A percentile compares a stretch with the other conserved stretches of the same genome.
phyloP scores from a whole-genome alignment of 2,329 filamentous ascomycete species.

The Aspergillus quadricinctus region DNA sequence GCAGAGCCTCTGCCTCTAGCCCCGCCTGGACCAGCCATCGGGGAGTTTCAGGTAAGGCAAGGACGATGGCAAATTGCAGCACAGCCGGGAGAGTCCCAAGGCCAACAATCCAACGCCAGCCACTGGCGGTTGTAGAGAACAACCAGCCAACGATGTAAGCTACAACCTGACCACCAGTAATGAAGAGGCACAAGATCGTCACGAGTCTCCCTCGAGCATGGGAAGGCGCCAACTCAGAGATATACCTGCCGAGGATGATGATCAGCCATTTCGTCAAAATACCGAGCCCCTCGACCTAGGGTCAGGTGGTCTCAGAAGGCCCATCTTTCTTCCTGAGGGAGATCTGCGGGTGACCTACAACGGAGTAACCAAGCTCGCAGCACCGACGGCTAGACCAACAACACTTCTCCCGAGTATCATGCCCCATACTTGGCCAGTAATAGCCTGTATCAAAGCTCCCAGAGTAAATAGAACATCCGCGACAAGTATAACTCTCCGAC shows the following conservation, averaged over 20 bases:
- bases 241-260: slow-evolving; percentile 52
- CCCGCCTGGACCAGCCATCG: slow-evolving; percentile 76
- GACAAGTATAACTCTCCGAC: slow-evolving; percentile 45
- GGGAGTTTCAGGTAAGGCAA: slow-evolving; percentile 80
- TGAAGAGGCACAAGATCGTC: slow-evolving; percentile 75
- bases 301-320: not conserved
- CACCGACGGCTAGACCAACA: slow-evolving; percentile 45
- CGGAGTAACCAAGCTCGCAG: slow-evolving; percentile 71
- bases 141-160: slow-evolving; percentile 81
- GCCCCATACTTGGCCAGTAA: slow-evolving; percentile 37
- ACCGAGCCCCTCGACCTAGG: not conserved
- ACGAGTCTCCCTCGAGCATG: slow-evolving; percentile 73
- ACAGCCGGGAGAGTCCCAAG: slow-evolving; percentile 73
- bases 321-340: not conserved
- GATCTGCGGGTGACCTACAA: slow-evolving; percentile 42
- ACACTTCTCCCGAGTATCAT: slow-evolving; percentile 46
- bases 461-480: slow-evolving; percentile 44
- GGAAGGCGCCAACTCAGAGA: slow-evolving; percentile 78
- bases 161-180: slow-evolving; percentile 83
- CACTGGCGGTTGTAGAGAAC: slow-evolving; percentile 57
- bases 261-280: not conserved
- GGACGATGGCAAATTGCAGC: slow-evolving; percentile 64
- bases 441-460: slow-evolving; percentile 42
- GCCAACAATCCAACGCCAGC: slow-evolving; percentile 91
- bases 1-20: slow-evolving; percentile 56